Evolutionary conservation across 495 filamentous ascomycete genomes (phyloP).

Genomic region (Tuber umbilicatum): DNA sequence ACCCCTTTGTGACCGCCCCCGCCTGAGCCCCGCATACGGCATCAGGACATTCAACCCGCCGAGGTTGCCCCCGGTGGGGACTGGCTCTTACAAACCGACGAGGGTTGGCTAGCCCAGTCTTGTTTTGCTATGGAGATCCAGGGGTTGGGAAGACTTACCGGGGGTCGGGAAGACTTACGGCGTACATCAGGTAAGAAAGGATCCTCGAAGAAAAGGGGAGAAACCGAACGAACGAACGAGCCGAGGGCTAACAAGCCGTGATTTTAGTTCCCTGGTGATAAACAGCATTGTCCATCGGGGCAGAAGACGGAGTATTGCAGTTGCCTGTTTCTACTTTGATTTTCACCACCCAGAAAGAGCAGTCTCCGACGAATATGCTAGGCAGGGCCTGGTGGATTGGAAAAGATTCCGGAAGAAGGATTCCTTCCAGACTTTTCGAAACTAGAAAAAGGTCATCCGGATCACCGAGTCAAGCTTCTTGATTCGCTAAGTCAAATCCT

Average conservation of each 20-base stretch:
- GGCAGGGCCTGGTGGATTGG: background rate
- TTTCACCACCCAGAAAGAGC: background rate
- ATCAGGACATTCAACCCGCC: background rate
- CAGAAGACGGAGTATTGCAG: background rate
- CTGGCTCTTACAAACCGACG: background rate
- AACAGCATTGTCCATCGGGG: background rate
- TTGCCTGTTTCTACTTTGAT: conserved; percentile 4
- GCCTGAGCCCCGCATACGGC: conserved; percentile 1
- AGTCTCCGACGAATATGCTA: background rate
- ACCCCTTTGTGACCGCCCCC: background rate
- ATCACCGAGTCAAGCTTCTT: conserved; percentile 2
- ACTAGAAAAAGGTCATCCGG: background rate
- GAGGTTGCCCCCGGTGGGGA: background rate
- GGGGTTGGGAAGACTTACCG: background rate
- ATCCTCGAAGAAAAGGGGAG: background rate
- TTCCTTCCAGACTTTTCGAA: background rate
- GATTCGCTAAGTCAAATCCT: background rate
- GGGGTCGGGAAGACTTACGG: background rate
- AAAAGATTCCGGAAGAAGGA: background rate
- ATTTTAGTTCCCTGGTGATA: background rate
- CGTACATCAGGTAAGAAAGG: background rate
- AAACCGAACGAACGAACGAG: background rate
- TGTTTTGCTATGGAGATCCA: background rate
- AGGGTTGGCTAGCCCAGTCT: background rate
- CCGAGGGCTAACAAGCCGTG: background rate